Percentiles rank a stretch among this genome's conserved stretches.
These are phyloP conservation scores for Rubus idaeus DNA, from an alignment of 306 rosid genomes.

Conservation along the genomic window DNA sequence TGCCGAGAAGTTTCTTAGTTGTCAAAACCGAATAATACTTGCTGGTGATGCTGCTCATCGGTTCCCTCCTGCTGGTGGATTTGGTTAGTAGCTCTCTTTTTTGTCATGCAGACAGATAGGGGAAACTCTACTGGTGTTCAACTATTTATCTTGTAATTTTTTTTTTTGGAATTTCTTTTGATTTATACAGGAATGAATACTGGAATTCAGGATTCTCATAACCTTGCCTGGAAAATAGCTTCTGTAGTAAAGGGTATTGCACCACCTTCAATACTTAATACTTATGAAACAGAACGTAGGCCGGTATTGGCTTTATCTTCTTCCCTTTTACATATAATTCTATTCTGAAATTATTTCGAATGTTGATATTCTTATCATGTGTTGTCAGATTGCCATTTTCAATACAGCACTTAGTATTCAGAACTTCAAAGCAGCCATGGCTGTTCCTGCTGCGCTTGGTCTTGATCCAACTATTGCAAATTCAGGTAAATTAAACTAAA, in stretches of 20 bases:
- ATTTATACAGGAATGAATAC: constrained; percentile 91
- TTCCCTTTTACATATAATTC: constrained; percentile 9
- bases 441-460: constrained; percentile 92
- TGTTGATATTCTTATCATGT: constrained; percentile 19
- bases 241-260: constrained; percentile 72
- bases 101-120: constrained; percentile 17
- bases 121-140: constrained; percentile 11
- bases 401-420: constrained; percentile 78
- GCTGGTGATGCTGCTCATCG: constrained; percentile 98
- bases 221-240: constrained; percentile 98
- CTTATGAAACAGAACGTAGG: constrained; percentile 82
- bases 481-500: constrained; percentile 49
- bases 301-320: constrained; percentile 58
- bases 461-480: constrained; percentile 87
- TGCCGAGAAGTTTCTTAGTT: constrained; percentile 68
- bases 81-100: constrained; percentile 62
- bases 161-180: not conserved
- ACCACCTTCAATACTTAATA: constrained; percentile 60
- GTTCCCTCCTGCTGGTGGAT: constrained; percentile 99
- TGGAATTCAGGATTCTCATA: constrained; percentile 95
- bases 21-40: constrained; percentile 61
- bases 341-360: constrained; percentile 22
- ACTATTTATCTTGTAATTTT: not conserved
- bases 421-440: constrained; percentile 93
- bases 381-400: constrained; percentile 66